Conservation (phyloP, 768 basidiomycete genomes). For the Russula griseocarnosa region DNA sequence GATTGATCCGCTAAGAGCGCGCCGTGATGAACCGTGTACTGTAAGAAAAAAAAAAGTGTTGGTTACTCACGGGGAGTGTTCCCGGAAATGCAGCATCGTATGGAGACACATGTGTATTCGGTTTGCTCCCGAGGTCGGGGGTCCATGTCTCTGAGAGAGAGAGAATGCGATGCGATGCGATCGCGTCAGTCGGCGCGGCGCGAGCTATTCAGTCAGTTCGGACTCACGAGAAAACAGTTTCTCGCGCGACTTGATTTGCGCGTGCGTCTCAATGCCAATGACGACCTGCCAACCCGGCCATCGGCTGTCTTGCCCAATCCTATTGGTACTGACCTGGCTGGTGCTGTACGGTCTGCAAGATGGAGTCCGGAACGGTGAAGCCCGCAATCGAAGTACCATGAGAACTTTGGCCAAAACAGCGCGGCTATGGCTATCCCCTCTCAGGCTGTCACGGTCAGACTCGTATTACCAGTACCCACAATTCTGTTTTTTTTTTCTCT, state of each 20-base stretch:
- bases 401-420: constrained; percentile 4
- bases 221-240: constrained; percentile 83
- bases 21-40: not conserved
- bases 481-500: too few species aligned
- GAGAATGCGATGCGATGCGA: constrained; percentile 1
- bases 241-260: constrained; percentile 79
- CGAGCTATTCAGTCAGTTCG: not conserved
- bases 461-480: not conserved
- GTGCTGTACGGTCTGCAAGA: constrained; percentile 13
- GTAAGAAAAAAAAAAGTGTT: not conserved
- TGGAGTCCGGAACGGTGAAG: constrained; percentile 21
- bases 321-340: constrained; percentile 8
- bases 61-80: constrained; percentile 70
- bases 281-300: constrained; percentile 90
- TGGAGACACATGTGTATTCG: constrained; percentile 69
- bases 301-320: constrained; percentile 33
- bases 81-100: constrained; percentile 94
- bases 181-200: not conserved
- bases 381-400: constrained; percentile 26
- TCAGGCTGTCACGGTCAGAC: not conserved
- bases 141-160: constrained; percentile 39
- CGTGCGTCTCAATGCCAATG: constrained; percentile 93
- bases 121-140: constrained; percentile 45
- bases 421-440: not conserved
- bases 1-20: constrained; percentile 50